Evolutionary conservation across 805 yeast genomes (phyloP), one percentile per base, ranked within the genome.

Genomic region (Ogataea trehalophila): DNA sequence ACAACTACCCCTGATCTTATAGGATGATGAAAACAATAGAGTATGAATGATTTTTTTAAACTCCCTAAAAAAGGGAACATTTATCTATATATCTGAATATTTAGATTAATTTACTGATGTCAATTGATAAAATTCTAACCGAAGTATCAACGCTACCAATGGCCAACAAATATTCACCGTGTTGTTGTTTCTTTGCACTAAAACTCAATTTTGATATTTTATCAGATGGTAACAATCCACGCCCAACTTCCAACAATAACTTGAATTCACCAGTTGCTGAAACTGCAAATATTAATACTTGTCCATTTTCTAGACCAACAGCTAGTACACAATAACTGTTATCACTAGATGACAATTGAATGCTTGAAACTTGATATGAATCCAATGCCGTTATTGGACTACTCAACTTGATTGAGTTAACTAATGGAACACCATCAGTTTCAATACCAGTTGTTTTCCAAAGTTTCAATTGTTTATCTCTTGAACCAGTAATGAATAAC

Each of bases 401-500:
- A 0, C 55, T 54, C 39, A 83, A 68, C 53, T 79, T 83, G n/a
- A 72, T 41, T 2, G 74, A 57, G 4, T 67, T 55, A 2, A 71
- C 62, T 33, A 71, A 47, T n/a, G 56, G 67, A 39, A 73, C 75
- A 2, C 43, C 51, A 6, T 39, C 48, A 4, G 13, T 26, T 39
- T 11, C 47, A 4, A 43, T 47, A 2, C 23, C 44, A n/a, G 42
- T 49, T 5, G 50, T 52, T 18, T 41, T 46, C 97, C 97, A 90
- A 6, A 82, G 58, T 61, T 87, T 87, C 44, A 91, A 65, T 7
- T 76, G 73, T 61, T 80, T 87, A 63, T 94, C 99, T 64, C 99
- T 79, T 1, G 96, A 84, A 0, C 82, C 92, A 0, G 97, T 91
- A n/a, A 87, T 60, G 59, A 92, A 91, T n/a, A 63, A 62, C 13